Evolutionary conservation across 164 flowering plant species (phyloP), one percentile per base, ranked within the genome.

Genomic region (Malania oleifera): DNA sequence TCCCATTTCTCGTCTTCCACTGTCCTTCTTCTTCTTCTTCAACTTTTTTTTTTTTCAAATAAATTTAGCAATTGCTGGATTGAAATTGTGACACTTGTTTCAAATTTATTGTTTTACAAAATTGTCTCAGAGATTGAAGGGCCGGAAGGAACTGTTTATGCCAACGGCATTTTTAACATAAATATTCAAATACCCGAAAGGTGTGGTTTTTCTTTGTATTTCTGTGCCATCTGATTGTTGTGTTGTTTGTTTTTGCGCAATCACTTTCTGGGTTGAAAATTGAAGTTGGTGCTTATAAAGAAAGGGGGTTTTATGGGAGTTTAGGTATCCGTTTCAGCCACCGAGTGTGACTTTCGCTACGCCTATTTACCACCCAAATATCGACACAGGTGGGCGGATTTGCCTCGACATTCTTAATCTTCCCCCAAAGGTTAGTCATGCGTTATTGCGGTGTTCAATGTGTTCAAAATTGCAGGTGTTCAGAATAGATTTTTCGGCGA

Each of bases 381-480:
- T 90, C 26, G 97, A 90, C 49, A 86, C 59, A 20, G 95, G 97
- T 2, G 96, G 95, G 13, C 82, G 97, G 11, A 90, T 90, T 64
- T 90, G 97, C 75, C 80, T 90, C 23, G 96, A 90, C 68, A 90
- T 90, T 72, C 93, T 90, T 59, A 90, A 86, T 76, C 87, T 90
- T 57, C 96, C 96, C 20, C 97, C 97, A 0, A 90, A 90, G 92
- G 96, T 86, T 25, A 47, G 25, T 22, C 5, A 58, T 38, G 31
- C n/a, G 14, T 31, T 3, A 12, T 40, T 40, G 13, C 14, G 17
- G 5, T 11, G 13, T 40, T 40, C 44, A 15, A n/a, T n/a, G n/a
- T 2, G 44, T 40, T 15, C 13, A 4, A 15, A 40, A 11, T 14
- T 12, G 44, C n/a, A 3, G 44, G n/a, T 15, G n/a, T n/a, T n/a